phyloP scores from a whole-genome alignment of 2,329 filamentous ascomycete genomes.

The Botrytis sinoallii region DNA sequence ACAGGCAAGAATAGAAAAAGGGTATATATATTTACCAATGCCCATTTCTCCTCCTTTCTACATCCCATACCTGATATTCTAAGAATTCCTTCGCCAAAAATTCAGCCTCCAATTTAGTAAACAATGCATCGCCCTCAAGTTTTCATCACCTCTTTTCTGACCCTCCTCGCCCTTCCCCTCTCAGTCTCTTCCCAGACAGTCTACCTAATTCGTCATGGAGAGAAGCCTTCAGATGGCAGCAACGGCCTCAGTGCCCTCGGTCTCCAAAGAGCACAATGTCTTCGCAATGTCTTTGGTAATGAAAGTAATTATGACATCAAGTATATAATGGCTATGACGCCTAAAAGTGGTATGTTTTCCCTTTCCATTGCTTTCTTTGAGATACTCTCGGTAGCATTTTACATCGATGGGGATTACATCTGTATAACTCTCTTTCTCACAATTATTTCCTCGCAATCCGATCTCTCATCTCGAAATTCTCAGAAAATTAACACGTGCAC shows the following conservation, averaged over 20 bases:
- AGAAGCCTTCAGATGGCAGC: constrained; percentile 52
- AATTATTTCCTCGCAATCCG: too few species aligned
- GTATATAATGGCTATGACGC: constrained; percentile 56
- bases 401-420: too few species aligned
- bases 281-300: constrained; percentile 54
- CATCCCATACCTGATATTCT: neutral
- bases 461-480: neutral
- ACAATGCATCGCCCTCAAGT: neutral
- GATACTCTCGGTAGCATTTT: too few species aligned
- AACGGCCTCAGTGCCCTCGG: constrained; percentile 52
- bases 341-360: constrained; percentile 43
- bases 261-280: constrained; percentile 55
- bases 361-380: neutral
- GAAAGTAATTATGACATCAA: constrained; percentile 53
- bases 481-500: neutral
- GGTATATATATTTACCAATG: neutral
- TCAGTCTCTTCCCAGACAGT: constrained; percentile 42
- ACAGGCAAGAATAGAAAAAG: neutral
- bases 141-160: neutral
- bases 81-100: neutral
- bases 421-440: too few species aligned
- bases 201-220: constrained; percentile 62
- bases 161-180: neutral
- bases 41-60: neutral
- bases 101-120: neutral